Conservation (phyloP, 1,139 yeast genomes). For the Debaryomyces coudertii region DNA sequence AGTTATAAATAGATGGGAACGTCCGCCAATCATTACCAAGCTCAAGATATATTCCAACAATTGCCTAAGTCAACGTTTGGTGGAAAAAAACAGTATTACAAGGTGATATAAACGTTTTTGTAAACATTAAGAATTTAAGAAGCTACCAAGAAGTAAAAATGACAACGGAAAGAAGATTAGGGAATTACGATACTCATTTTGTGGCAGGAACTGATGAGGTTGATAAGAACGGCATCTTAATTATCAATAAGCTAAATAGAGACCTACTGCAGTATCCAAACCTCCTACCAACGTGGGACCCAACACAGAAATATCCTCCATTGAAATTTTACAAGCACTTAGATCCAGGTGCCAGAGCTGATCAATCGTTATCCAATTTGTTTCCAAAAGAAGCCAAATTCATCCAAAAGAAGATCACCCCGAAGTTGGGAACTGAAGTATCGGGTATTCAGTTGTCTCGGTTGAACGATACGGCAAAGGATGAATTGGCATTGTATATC, state of each 20-base stretch:
- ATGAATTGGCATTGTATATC: slow-evolving; percentile 49
- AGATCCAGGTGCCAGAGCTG: slow-evolving; percentile 62
- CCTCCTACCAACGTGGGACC: slow-evolving; percentile 56
- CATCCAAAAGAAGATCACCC: slow-evolving; percentile 42
- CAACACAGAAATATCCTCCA: slow-evolving; percentile 44
- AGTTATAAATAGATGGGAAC: background rate
- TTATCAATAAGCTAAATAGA: slow-evolving; percentile 27
- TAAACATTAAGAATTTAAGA: slow-evolving; percentile 12
- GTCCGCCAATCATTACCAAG: background rate
- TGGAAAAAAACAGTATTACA: background rate
- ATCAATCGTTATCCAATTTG: slow-evolving; percentile 53
- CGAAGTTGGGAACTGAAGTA: slow-evolving; percentile 58
- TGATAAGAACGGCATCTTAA: slow-evolving; percentile 21
- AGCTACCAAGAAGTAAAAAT: slow-evolving; percentile 29
- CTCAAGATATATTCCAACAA: too few species aligned
- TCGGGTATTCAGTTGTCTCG: slow-evolving; percentile 55
- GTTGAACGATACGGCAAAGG: slow-evolving; percentile 53
- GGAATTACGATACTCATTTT: slow-evolving; percentile 47
- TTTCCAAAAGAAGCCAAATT: slow-evolving; percentile 38
- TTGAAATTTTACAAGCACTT: slow-evolving; percentile 50
- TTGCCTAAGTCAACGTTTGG: too few species aligned
- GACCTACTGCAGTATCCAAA: slow-evolving; percentile 31
- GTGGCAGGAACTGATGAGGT: slow-evolving; percentile 22
- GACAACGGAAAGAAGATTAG: slow-evolving; percentile 22
- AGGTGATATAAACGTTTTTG: background rate